Conservation (phyloP, 345 rosid genomes). For the Combretum micranthum region DNA sequence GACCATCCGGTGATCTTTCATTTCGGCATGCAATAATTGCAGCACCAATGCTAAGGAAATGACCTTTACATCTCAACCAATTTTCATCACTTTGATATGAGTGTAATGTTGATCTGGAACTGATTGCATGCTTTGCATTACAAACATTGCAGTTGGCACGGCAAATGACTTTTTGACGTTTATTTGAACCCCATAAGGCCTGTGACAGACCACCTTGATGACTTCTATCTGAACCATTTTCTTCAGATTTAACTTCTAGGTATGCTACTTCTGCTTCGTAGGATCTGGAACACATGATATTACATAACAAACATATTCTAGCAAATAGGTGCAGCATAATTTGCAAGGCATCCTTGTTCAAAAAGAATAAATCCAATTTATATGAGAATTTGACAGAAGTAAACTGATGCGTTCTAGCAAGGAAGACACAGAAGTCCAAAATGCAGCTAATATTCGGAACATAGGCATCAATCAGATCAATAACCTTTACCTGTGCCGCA, state of each 20-base stretch:
- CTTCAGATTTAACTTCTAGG: conserved; percentile 50
- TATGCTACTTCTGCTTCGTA: conserved; percentile 85
- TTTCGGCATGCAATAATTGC: conserved; percentile 86
- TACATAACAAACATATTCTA: background rate
- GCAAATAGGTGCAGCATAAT: background rate
- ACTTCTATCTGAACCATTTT: conserved; percentile 23
- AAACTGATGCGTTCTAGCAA: too few relatives aligned
- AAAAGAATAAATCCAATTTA: too few relatives aligned
- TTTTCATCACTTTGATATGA: conserved; percentile 29
- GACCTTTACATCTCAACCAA: conserved; percentile 65
- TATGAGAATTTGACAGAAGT: too few relatives aligned
- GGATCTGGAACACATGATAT: conserved; percentile 32
- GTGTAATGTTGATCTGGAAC: conserved; percentile 19
- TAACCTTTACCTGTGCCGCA: conserved; percentile 62
- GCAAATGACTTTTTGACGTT: conserved; percentile 56
- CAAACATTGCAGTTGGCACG: conserved; percentile 64
- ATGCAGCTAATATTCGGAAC: background rate
- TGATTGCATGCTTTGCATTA: conserved; percentile 23
- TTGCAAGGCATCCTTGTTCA: too few relatives aligned
- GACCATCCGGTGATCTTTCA: conserved; percentile 91
- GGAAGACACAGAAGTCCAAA: too few relatives aligned
- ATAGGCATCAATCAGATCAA: conserved; percentile 3
- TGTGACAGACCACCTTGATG: conserved; percentile 20
- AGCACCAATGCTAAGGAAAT: conserved; percentile 79
- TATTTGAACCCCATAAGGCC: conserved; percentile 28